Evolutionary conservation across 305 asterid genomes (phyloP).

Genomic region (Ruellia speciosa): DNA sequence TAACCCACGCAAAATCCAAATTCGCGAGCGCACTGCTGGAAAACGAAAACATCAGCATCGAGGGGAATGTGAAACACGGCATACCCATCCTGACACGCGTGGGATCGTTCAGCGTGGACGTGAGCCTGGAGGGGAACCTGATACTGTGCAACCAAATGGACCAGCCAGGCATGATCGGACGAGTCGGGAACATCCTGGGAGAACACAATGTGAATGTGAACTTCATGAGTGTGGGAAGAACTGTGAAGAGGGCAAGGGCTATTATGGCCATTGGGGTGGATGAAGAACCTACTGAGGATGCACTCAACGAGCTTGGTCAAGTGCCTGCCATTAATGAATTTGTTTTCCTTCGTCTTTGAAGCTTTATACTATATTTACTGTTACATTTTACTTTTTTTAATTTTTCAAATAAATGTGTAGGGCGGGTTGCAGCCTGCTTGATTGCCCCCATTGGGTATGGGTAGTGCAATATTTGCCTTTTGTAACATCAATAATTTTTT

Average conservation of each 20-base stretch:
- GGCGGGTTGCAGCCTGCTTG: too few species aligned
- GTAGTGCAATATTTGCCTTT: too few species aligned
- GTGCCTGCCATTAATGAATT: not conserved
- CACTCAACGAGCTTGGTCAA: not conserved
- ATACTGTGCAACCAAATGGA: conserved; percentile 80
- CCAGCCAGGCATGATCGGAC: conserved; percentile 92
- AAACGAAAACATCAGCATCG: conserved; percentile 51
- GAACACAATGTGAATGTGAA: conserved; percentile 75
- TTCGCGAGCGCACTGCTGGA: conserved; percentile 69
- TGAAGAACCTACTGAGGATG: not conserved
- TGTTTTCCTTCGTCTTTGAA: not conserved
- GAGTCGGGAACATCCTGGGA: conserved; percentile 78
- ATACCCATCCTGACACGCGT: conserved; percentile 61
- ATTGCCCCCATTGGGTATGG: too few species aligned
- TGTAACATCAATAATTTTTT: too few species aligned
- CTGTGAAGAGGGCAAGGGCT: conserved; percentile 15
- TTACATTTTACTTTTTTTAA: too few species aligned
- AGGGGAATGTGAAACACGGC: conserved; percentile 75
- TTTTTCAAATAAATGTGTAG: too few species aligned
- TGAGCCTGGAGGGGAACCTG: conserved; percentile 75
- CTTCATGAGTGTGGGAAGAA: conserved; percentile 83
- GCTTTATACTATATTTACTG: too few species aligned
- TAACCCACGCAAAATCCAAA: conserved; percentile 56
- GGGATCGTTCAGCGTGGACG: conserved; percentile 66
- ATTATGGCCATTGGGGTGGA: not conserved